These are phyloP conservation scores for Phlegmacium glaucopus DNA, from an alignment of 768 basidiomycete genomes.

Conservation along the genomic window DNA sequence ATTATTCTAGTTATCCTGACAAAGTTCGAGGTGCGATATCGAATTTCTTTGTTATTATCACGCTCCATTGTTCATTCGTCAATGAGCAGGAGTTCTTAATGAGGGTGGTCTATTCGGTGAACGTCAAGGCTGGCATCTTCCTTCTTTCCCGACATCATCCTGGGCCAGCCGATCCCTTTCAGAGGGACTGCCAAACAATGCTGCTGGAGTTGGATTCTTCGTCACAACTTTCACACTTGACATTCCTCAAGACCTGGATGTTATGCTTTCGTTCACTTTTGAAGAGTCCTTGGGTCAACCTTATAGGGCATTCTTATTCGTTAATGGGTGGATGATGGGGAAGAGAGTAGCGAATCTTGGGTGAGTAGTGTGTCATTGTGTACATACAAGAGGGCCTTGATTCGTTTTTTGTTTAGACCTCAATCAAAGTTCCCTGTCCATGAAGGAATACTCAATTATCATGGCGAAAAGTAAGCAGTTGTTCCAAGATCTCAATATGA, in stretches of 20 bases:
- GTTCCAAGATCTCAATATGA: background rate
- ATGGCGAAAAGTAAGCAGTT: slow-evolving; percentile 59
- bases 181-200: slow-evolving; percentile 50
- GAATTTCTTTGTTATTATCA: background rate
- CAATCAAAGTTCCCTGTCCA: slow-evolving; percentile 83
- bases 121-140: slow-evolving; percentile 71
- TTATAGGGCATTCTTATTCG: slow-evolving; percentile 71
- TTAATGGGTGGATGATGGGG: slow-evolving; percentile 91
- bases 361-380: slow-evolving; percentile 31
- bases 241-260: slow-evolving; percentile 59
- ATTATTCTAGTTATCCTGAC: slow-evolving; percentile 61
- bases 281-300: slow-evolving; percentile 55
- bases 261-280: slow-evolving; percentile 70
- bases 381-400: background rate
- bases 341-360: slow-evolving; percentile 72
- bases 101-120: slow-evolving; percentile 75
- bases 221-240: slow-evolving; percentile 66
- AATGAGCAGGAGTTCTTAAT: slow-evolving; percentile 49
- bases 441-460: slow-evolving; percentile 73
- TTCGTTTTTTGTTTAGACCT: slow-evolving; percentile 40
- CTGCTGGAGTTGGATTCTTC: slow-evolving; percentile 80
- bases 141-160: slow-evolving; percentile 58
- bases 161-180: slow-evolving; percentile 60
- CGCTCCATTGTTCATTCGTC: background rate
- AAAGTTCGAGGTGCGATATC: slow-evolving; percentile 45